Conservation (phyloP, 495 filamentous ascomycete genomes). For the Daldinia caldariorum region DNA sequence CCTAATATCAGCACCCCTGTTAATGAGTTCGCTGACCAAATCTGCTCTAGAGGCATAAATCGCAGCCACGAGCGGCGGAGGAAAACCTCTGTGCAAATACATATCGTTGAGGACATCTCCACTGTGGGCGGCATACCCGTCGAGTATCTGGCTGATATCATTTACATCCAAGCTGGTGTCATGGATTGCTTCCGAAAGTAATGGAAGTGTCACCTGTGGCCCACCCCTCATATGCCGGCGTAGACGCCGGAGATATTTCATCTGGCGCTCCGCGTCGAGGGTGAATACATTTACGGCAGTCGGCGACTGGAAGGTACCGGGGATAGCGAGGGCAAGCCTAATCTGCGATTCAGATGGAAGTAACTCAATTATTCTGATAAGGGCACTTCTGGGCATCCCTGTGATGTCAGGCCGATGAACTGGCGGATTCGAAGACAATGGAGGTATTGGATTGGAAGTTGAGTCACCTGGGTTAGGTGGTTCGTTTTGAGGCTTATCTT, state of each 20-base stretch:
- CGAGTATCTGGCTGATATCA: neutral
- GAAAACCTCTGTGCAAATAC: neutral
- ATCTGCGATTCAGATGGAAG: neutral
- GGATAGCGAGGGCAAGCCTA: neutral
- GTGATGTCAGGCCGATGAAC: neutral
- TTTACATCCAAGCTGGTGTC: neutral
- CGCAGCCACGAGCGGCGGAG: neutral
- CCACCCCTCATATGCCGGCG: neutral
- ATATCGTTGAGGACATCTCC: neutral
- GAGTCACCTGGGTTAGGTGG: too few relatives aligned
- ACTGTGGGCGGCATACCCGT: neutral
- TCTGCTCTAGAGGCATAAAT: neutral
- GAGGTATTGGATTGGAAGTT: too few relatives aligned
- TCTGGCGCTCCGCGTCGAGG: neutral
- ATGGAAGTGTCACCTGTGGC: neutral
- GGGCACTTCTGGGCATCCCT: neutral
- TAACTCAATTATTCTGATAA: neutral
- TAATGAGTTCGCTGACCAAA: neutral
- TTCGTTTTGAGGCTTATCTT: too few relatives aligned
- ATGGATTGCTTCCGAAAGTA: neutral
- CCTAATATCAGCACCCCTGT: neutral
- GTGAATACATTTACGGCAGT: neutral
- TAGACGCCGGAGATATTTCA: neutral
- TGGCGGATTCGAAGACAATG: too few relatives aligned
- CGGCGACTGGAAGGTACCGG: neutral